Conservation (phyloP, 495 filamentous ascomycete genomes). For the Chaetomidium leptoderma region DNA sequence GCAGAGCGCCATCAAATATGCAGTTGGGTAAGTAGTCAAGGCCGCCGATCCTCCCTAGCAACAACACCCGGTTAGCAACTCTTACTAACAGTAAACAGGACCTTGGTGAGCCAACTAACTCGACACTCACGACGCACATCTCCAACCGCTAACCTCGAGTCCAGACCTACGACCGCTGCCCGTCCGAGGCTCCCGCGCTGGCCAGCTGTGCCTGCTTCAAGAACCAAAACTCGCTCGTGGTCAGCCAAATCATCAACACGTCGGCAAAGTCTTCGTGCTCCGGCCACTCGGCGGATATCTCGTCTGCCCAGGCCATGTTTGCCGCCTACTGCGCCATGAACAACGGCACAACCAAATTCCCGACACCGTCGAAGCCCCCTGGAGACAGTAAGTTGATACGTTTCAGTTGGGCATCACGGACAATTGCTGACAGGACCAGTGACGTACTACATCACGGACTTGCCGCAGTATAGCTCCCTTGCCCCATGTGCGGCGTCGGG, state of each 20-base stretch:
- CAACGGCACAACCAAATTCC: slow-evolving; percentile 44
- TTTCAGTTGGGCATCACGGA: no score
- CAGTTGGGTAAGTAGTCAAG: slow-evolving; percentile 32
- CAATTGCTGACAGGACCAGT: slow-evolving; percentile 30
- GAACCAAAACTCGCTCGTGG: slow-evolving; percentile 40
- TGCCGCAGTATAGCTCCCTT: slow-evolving; percentile 42
- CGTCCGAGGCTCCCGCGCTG: slow-evolving; percentile 36
- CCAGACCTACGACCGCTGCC: slow-evolving; percentile 33
- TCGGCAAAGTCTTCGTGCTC: slow-evolving; percentile 41
- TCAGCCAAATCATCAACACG: slow-evolving; percentile 38
- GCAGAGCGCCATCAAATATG: slow-evolving; percentile 34
- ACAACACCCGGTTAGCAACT: neutral
- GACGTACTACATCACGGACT: slow-evolving; percentile 49
- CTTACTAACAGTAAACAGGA: slow-evolving; percentile 27
- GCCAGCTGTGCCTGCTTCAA: slow-evolving; percentile 48
- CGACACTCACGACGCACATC: neutral
- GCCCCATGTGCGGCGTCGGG: slow-evolving; percentile 42
- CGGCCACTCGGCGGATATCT: slow-evolving; percentile 38
- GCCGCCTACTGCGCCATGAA: slow-evolving; percentile 46
- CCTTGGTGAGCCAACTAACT: slow-evolving; percentile 29
- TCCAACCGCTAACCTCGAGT: neutral
- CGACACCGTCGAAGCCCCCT: slow-evolving; percentile 39
- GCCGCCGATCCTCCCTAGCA: neutral
- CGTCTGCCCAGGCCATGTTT: slow-evolving; percentile 46
- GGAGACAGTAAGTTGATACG: slow-evolving; percentile 37